Evolutionary conservation across 1,284 basidiomycete genomes (phyloP), one percentile per base, ranked within the genome.

Genomic region (Rhodotorula sp.): DNA sequence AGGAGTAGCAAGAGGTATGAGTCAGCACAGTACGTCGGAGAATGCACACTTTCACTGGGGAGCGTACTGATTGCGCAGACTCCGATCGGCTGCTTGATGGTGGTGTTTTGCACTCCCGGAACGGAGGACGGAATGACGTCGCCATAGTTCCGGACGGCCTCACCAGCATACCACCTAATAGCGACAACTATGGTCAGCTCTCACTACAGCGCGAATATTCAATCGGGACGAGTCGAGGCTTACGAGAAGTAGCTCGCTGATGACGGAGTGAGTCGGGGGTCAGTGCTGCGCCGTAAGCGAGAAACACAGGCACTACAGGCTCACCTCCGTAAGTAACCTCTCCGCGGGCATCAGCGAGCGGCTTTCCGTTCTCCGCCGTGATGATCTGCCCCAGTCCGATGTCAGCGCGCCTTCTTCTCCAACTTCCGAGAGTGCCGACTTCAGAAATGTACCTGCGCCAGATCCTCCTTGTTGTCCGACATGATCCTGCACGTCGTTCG

Each of bases 281-380:
- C 58, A 66, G 64, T 49, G 1, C 7, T 49, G 1, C 7, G 21
- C 2, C 23, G 8, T 5, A 0, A 12, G 4, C 21, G 21, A 12
- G 1, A 8, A 34, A 49, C 7, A 15, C 10, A 45, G 16, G 16
- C 7, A 3, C n/a, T 4, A 57, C 69, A 54, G 38, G 38, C 38
- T 43, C 52, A 60, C 73, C 66, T 47, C 72, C 74, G 62, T 79
- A 79, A 0, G 73, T 64, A 18, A 78, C 62, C 54, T 79, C 78
- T 1, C 78, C 78, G 34, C 90, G 90, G 31, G 87, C 91, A 77
- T 97, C 93, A 0, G 84, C 82, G 64, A 95, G 83, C 5, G 92
- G 85, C 83, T 97, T 97, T 52, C 94, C 94, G 77, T 97, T 97
- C 83, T 97, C 94, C 72, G 92, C 83, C 8, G 92, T 93, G 74